Conservation (phyloP, 352 stramenopile genomes). For the Pythium insidiosum region DNA sequence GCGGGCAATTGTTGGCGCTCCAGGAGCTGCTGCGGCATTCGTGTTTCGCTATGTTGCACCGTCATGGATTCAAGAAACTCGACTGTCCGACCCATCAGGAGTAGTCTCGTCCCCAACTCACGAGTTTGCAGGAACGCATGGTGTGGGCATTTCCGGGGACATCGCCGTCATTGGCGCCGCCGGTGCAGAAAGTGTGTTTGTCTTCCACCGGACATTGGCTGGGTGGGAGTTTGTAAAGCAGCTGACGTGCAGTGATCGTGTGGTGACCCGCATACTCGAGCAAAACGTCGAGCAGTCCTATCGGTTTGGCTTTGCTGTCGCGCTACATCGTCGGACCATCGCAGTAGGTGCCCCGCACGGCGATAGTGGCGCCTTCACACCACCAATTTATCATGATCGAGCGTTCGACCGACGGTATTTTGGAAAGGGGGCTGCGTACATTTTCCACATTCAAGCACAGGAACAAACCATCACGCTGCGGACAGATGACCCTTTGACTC, state of each 20-base stretch:
- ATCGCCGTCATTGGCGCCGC: constrained; percentile 87
- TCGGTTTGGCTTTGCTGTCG: constrained; percentile 81
- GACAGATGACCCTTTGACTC: constrained; percentile 48
- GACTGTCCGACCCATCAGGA: constrained; percentile 25
- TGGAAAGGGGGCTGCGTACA: constrained; percentile 59
- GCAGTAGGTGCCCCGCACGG: constrained; percentile 86
- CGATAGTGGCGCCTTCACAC: constrained; percentile 53
- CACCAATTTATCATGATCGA: constrained; percentile 44
- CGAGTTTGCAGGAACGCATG: constrained; percentile 54
- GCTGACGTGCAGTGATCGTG: constrained; percentile 74
- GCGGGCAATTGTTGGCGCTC: constrained; percentile 60
- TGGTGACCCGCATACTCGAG: constrained; percentile 74
- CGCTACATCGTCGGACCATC: constrained; percentile 79
- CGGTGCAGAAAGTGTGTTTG: constrained; percentile 48
- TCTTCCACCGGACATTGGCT: constrained; percentile 51
- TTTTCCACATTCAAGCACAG: constrained; percentile 73
- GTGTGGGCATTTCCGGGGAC: constrained; percentile 79
- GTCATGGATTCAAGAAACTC: constrained; percentile 39
- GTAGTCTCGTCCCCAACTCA: constrained; percentile 32
- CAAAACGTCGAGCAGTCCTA: constrained; percentile 76
- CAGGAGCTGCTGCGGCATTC: constrained; percentile 43
- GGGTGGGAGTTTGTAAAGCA: constrained; percentile 47
- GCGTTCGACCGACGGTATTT: constrained; percentile 58
- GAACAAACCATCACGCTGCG: constrained; percentile 53
- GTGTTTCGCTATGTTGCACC: constrained; percentile 27